A percentile compares a stretch with the other conserved stretches of the same genome.
These are phyloP conservation scores for Globisporangium middletonii DNA, from an alignment of 352 stramenopile species.

Conservation along the genomic window DNA sequence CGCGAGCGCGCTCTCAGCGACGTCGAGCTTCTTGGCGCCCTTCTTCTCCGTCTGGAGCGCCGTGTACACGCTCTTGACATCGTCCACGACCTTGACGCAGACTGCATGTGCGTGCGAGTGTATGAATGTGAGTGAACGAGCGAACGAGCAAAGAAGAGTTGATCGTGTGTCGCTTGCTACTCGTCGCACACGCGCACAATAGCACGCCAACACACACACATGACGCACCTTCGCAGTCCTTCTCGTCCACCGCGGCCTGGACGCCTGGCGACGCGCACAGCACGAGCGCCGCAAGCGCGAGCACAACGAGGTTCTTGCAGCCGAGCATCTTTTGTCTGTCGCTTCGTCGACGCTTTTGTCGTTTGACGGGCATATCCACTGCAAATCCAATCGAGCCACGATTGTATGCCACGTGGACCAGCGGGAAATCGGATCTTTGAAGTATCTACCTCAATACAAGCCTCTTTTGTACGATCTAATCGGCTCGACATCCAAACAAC, in stretches of 20 bases:
- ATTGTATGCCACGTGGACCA: too few relatives aligned
- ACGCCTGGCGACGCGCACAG: slow-evolving; percentile 20
- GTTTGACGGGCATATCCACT: neutral
- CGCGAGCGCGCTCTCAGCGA: slow-evolving; percentile 78
- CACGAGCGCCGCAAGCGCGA: slow-evolving; percentile 65
- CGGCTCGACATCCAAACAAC: too few relatives aligned
- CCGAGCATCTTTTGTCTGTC: slow-evolving; percentile 31
- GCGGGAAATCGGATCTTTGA: too few relatives aligned
- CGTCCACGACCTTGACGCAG: slow-evolving; percentile 89
- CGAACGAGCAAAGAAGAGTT: neutral
- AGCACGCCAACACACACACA: slow-evolving; percentile 1
- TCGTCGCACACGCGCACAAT: neutral
- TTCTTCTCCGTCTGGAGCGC: slow-evolving; percentile 63
- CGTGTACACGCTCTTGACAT: slow-evolving; percentile 70
- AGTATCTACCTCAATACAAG: too few relatives aligned
- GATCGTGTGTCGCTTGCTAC: neutral
- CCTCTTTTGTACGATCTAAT: too few relatives aligned
- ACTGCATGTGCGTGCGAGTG: slow-evolving; percentile 34
- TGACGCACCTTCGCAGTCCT: slow-evolving; percentile 87
- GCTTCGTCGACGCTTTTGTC: neutral
- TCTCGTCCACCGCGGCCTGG: slow-evolving; percentile 51
- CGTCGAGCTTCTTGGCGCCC: slow-evolving; percentile 71
- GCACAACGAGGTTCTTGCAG: slow-evolving; percentile 49
- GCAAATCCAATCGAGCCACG: neutral
- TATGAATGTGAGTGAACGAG: neutral